Evolutionary conservation across 345 rosid species (phyloP).

Genomic region (Cardamine chenopodiifolia): DNA sequence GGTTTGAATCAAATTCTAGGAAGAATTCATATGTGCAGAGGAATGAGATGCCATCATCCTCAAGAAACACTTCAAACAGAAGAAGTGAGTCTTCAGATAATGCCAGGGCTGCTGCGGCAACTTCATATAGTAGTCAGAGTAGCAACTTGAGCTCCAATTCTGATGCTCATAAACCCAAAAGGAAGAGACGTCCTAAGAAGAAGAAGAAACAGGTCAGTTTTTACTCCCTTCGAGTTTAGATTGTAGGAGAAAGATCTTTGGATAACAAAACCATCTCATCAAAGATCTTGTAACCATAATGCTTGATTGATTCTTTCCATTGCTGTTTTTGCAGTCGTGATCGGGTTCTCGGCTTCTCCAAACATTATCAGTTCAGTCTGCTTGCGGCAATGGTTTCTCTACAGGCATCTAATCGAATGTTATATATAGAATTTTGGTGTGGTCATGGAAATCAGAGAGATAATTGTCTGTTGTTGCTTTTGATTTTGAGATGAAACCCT

Average conservation of each 20-base stretch:
- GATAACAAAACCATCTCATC: conserved; percentile 5
- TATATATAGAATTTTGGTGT: conserved; percentile 16
- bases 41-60: conserved; percentile 62
- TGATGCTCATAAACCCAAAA: conserved; percentile 87
- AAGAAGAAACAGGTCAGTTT: conserved; percentile 60
- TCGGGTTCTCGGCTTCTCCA: conserved; percentile 21
- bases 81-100: conserved; percentile 61
- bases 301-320: background rate
- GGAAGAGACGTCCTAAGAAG: conserved; percentile 97
- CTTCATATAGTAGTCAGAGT: conserved; percentile 67
- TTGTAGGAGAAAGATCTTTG: background rate
- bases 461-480: conserved; percentile 5
- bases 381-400: conserved; percentile 12
- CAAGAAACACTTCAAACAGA: conserved; percentile 60
- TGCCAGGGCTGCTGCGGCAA: conserved; percentile 51
- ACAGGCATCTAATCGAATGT: conserved; percentile 1
- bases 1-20: conserved; percentile 70
- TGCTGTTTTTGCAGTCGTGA: conserved; percentile 36
- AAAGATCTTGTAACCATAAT: conserved; percentile 6
- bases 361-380: conserved; percentile 4
- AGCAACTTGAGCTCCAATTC: conserved; percentile 94
- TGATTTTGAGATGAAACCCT: conserved; percentile 17
- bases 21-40: conserved; percentile 52
- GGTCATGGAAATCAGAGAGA: conserved; percentile 20
- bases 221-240: background rate